These are phyloP conservation scores for Mallotus japonicus DNA, from an alignment of 441 rosid genomes.

Conservation along the genomic window DNA sequence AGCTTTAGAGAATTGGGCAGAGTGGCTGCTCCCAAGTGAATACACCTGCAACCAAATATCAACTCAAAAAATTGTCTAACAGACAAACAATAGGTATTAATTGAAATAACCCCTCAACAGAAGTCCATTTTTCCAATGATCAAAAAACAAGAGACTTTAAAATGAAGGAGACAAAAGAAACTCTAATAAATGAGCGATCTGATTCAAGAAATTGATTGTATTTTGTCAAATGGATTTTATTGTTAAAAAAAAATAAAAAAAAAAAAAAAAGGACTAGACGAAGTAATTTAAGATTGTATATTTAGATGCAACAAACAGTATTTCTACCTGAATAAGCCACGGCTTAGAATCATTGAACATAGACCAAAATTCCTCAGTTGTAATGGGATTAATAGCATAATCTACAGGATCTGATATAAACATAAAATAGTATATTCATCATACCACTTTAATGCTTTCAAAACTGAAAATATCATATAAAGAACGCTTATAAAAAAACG, in stretches of 20 bases:
- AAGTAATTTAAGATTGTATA: background rate
- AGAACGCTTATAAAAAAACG: background rate
- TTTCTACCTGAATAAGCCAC: slow-evolving; percentile 68
- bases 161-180: background rate
- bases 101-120: background rate
- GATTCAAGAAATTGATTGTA: background rate
- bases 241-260: background rate
- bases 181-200: background rate
- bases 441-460: background rate
- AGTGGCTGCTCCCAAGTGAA: slow-evolving; percentile 69
- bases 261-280: background rate
- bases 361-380: slow-evolving; percentile 46
- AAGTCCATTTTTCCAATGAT: background rate
- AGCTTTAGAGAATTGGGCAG: slow-evolving; percentile 51
- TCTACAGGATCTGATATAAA: slow-evolving; percentile 45
- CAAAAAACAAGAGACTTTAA: background rate
- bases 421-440: slow-evolving; percentile 15
- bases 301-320: slow-evolving; percentile 6
- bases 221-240: background rate
- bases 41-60: slow-evolving; percentile 51
- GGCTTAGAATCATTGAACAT: slow-evolving; percentile 60
- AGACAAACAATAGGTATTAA: background rate
- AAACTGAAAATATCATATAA: background rate
- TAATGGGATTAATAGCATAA: slow-evolving; percentile 48
- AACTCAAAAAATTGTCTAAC: background rate